phyloP scores from a whole-genome alignment of 1,139 yeast genomes.

The Zhuliangozyma parablackwelliae region DNA sequence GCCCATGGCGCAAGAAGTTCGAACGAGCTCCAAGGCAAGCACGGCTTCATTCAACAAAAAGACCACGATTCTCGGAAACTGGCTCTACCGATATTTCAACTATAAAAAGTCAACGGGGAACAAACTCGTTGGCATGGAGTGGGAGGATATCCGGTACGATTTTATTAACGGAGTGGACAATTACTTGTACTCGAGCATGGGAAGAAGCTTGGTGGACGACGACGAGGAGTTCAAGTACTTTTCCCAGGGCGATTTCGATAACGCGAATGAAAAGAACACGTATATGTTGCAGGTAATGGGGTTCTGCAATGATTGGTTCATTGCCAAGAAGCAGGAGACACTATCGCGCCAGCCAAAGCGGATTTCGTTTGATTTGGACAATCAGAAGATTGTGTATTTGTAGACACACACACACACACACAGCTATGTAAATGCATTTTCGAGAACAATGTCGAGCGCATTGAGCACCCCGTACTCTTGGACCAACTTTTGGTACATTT shows the following conservation, averaged over 20 bases:
- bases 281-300: conserved; percentile 26
- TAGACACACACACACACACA: neutral
- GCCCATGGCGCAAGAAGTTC: conserved; percentile 27
- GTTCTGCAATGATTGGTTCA: conserved; percentile 24
- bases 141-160: conserved; percentile 44
- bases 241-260: conserved; percentile 34
- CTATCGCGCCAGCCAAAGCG: conserved; percentile 1
- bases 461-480: conserved; percentile 22
- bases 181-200: conserved; percentile 30
- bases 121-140: conserved; percentile 40
- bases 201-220: conserved; percentile 16
- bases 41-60: conserved; percentile 28
- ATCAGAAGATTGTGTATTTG: conserved; percentile 15
- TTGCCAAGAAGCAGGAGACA: conserved; percentile 6
- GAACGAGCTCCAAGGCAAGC: conserved; percentile 26
- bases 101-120: conserved; percentile 37
- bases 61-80: conserved; percentile 23
- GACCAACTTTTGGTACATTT: conserved; percentile 19
- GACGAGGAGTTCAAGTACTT: conserved; percentile 16
- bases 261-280: conserved; percentile 27
- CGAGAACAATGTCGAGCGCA: conserved; percentile 21
- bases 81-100: conserved; percentile 36
- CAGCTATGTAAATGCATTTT: conserved; percentile 17
- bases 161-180: conserved; percentile 35
- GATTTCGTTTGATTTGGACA: conserved; percentile 25